These are phyloP conservation scores for Castanea crenata DNA, from an alignment of 306 rosid species.

Conservation along the genomic window DNA sequence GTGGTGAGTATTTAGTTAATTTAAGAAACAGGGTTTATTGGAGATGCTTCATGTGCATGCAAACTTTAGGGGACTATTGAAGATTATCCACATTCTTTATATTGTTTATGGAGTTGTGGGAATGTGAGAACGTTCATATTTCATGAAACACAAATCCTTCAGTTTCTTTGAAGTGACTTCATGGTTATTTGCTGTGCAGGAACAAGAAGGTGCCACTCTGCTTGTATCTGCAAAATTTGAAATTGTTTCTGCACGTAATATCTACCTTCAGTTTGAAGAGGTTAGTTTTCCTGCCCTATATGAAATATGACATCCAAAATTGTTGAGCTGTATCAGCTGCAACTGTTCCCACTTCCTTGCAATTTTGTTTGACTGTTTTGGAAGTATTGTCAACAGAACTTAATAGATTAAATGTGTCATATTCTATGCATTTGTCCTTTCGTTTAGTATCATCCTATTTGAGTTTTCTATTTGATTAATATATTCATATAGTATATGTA, in stretches of 20 bases:
- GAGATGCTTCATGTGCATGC: constrained; percentile 6
- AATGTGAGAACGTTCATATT: background rate
- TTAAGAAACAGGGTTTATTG: background rate
- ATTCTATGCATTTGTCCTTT: background rate
- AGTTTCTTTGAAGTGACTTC: constrained; percentile 1
- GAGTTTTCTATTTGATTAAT: background rate
- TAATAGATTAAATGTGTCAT: background rate
- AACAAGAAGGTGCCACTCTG: constrained; percentile 90
- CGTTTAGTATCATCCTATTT: background rate
- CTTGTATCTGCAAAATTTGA: constrained; percentile 83
- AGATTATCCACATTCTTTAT: background rate
- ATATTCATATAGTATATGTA: background rate
- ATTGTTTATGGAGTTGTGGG: constrained; percentile 9
- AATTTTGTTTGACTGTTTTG: background rate
- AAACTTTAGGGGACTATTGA: background rate
- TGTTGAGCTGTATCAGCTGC: constrained; percentile 12
- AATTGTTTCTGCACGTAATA: constrained; percentile 70
- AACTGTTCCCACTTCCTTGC: background rate
- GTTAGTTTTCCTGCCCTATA: constrained; percentile 34
- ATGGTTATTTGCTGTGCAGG: constrained; percentile 46
- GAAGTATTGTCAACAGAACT: background rate
- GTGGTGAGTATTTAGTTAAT: background rate
- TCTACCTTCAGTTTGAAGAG: constrained; percentile 88
- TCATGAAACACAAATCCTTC: constrained; percentile 4
- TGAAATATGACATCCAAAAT: constrained; percentile 15